Conservation (phyloP, 768 basidiomycete genomes). For the Mycena epipterygia region DNA sequence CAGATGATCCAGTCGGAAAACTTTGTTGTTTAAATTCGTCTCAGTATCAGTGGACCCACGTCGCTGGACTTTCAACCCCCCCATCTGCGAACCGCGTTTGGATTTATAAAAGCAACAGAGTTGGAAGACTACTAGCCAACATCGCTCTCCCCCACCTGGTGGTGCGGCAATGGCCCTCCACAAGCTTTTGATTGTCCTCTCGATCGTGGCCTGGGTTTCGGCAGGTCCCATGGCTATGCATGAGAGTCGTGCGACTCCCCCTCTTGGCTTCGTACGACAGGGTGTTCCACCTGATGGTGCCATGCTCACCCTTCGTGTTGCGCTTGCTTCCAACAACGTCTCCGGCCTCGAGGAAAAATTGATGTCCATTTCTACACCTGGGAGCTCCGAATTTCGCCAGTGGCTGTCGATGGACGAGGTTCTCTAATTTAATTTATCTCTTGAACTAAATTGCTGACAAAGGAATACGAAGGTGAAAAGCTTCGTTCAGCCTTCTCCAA, state of each 20-base stretch:
- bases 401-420: conserved; percentile 22
- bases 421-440: not conserved
- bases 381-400: conserved; percentile 15
- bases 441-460: not conserved
- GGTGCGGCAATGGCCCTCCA: conserved; percentile 1
- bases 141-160: too few species aligned
- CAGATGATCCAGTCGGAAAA: too few species aligned
- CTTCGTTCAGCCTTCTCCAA: conserved; percentile 16
- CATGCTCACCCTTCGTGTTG: conserved; percentile 11
- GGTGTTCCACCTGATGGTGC: not conserved
- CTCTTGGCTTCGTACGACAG: conserved; percentile 1
- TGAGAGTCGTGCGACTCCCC: conserved; percentile 4
- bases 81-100: too few species aligned
- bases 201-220: not conserved
- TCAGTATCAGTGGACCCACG: too few species aligned
- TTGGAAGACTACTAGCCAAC: too few species aligned
- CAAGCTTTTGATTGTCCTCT: not conserved
- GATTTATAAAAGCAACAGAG: too few species aligned
- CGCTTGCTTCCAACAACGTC: conserved; percentile 10
- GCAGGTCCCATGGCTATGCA: conserved; percentile 10
- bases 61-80: too few species aligned
- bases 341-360: conserved; percentile 11
- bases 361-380: conserved; percentile 9
- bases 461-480: conserved; percentile 12
- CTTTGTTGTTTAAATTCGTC: too few species aligned